Evolutionary conservation across 2,329 filamentous ascomycete species (phyloP).

Genomic region (Phaeosphaeria sp.): DNA sequence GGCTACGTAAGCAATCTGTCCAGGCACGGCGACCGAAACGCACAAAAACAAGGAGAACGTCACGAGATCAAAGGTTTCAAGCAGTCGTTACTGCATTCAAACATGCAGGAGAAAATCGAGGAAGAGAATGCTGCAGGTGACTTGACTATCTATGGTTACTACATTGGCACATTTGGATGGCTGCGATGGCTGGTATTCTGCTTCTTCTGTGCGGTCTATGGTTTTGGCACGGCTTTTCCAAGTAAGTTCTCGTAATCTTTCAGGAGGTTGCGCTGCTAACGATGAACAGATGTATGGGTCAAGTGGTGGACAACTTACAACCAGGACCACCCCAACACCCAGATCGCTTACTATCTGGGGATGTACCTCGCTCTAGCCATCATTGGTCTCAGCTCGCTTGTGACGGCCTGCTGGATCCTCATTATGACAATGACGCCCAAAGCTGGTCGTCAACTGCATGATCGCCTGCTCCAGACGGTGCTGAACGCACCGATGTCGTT

Average conservation of each 20-base stretch:
- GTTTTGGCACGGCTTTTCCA: slow-evolving; percentile 19
- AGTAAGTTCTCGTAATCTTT: slow-evolving; percentile 37
- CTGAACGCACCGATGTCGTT: slow-evolving; percentile 43
- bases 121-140: slow-evolving; percentile 17
- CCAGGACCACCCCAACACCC: slow-evolving; percentile 41
- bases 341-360: slow-evolving; percentile 34
- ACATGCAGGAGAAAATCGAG: slow-evolving; percentile 6
- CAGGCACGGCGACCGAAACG: not conserved
- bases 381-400: slow-evolving; percentile 9
- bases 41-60: slow-evolving; percentile 4
- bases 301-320: slow-evolving; percentile 55
- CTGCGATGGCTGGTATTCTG: slow-evolving; percentile 15
- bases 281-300: slow-evolving; percentile 52
- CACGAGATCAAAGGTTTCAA: slow-evolving; percentile 10
- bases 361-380: slow-evolving; percentile 20
- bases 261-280: not conserved
- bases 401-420: slow-evolving; percentile 46
- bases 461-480: slow-evolving; percentile 53
- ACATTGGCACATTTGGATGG: slow-evolving; percentile 24
- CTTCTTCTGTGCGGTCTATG: slow-evolving; percentile 24
- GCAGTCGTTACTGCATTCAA: slow-evolving; percentile 4
- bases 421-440: slow-evolving; percentile 61
- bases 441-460: slow-evolving; percentile 56
- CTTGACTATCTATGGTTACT: slow-evolving; percentile 25
- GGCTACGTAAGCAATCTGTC: slow-evolving; percentile 33